These are phyloP conservation scores for Carex scoparia DNA, from an alignment of 176 grass and related monocot genomes.

Conservation along the genomic window DNA sequence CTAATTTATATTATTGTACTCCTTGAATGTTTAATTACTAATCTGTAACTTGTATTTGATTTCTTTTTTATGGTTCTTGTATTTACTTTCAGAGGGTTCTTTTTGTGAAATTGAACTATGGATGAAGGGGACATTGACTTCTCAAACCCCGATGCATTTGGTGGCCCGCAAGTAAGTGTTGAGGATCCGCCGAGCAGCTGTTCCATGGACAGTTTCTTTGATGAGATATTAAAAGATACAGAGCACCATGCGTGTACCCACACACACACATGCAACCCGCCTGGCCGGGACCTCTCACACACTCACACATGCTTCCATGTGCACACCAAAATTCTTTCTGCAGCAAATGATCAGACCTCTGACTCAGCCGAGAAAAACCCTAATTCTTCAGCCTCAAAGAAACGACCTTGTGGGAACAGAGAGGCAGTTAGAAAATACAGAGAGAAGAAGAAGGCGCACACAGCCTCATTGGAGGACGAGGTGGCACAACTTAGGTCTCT, in stretches of 20 bases:
- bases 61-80: background rate
- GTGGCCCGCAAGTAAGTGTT: conserved; percentile 29
- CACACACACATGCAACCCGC: conserved; percentile 77
- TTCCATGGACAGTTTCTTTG: conserved; percentile 49
- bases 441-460: conserved; percentile 97
- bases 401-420: conserved; percentile 47
- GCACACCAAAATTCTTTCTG: conserved; percentile 65
- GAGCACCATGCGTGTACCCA: conserved; percentile 62
- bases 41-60: background rate
- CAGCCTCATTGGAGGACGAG: conserved; percentile 79
- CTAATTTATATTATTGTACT: background rate
- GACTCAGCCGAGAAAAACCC: conserved; percentile 21
- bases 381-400: conserved; percentile 25
- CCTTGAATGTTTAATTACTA: background rate
- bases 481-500: conserved; percentile 52
- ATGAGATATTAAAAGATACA: conserved; percentile 48
- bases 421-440: conserved; percentile 94
- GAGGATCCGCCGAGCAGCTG: conserved; percentile 32
- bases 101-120: conserved; percentile 33
- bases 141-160: conserved; percentile 49
- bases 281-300: conserved; percentile 51
- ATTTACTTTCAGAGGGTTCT: background rate
- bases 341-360: conserved; percentile 24
- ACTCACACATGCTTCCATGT: conserved; percentile 74
- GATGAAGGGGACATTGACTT: conserved; percentile 49